Base-by-base conservation (phyloP, 768 basidiomycete genomes). In the Auricularia sp. region DNA sequence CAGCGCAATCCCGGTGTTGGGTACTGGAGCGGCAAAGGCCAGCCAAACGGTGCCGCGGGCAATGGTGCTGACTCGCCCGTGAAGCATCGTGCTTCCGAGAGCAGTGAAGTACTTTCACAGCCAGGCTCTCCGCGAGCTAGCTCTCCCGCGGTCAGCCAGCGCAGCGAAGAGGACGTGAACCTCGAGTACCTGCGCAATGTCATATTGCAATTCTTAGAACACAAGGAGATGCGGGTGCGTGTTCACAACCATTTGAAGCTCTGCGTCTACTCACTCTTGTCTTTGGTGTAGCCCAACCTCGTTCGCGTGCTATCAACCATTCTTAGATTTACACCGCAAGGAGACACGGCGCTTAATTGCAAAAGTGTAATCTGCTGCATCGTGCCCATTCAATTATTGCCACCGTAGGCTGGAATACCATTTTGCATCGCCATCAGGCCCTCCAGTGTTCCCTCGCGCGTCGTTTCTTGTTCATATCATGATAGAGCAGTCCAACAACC, bases 221-320 rank as follows among this genome's bases (percentile, higher is more conserved):
- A 98, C 77, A 94, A 96, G 73, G 94, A 98, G 74, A 98, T 98
- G 94, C 83, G 97, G 77, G 94, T 94, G 71, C 73, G 91, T 78
- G 29, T 29, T 29, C 29, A 29, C 29, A 29, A 29, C 29, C 47
- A 34, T 42, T 14, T 62, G 36, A 60, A 7, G 23, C 42, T 47
- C 23, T 12, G 68, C 64, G 64, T 66, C 65, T 14, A 70, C 33
- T 11, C 61, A 56, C 21, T n/a, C 29, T 23, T 61, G 44, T 29
- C 44, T 62, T 4, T 33, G 29, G 6, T 59, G 10, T 65, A 93
- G 90, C 91, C 93, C 0, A 91, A 93, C 70, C 85, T 99, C 36
- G 86, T 98, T 34, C 84, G 88, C 63, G 95, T 99, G 2, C 73
- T 98, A 53, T 93, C 93, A 1, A 93, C 93, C 44, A 93, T 98